Base-by-base conservation (phyloP, 495 filamentous ascomycete species). In the Penicillium paxilli region DNA sequence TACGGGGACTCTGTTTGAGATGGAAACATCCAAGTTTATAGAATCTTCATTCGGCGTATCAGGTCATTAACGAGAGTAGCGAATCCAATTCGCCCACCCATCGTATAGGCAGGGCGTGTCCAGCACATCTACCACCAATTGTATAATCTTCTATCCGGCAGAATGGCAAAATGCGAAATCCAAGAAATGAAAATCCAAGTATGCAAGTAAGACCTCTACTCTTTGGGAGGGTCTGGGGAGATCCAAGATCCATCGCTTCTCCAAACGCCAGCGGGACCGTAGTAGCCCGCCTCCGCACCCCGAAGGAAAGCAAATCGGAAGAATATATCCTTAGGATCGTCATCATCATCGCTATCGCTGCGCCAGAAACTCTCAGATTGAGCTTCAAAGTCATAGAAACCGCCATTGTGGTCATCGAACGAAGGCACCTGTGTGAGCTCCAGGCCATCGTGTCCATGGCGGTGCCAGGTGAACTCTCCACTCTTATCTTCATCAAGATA, bases 231-330 rank as follows among this genome's bases (percentile, higher is more conserved):
- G 8, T 59, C 44, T 9, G 75, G 75, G 14, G 79, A 66, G 19
- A 76, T 73, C 91, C 92, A 96, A n/a, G 71, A 67, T 25, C 88
- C 85, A 56, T 88, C 77, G 8, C 54, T 70, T 30, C 79, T 73
- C 90, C 94, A 94, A 17, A 83, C 82, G 1, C 91, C 93, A 1
- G 92, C 88, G 58, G 83, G 86, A 4, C 91, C 90, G 64, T 93
- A 98, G 60, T 88, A 87, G 19, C 80, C 87, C 42, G 79, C 79
- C 16, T 75, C 64, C 33, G 83, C 85, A 1, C 91, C 90, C 46
- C 77, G 73, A 78, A 95, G 83, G 65, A 85, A 92, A 6, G 81
- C 88, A 73, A 96, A 96, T 6, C 92, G 77, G 70, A 96, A 96
- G 65, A 94, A 96, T 62, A 92, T 83, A 51, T 71, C 72, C 47